These are phyloP conservation scores for Lactifluus rugatus DNA, from an alignment of 768 basidiomycete species.

Conservation along the genomic window DNA sequence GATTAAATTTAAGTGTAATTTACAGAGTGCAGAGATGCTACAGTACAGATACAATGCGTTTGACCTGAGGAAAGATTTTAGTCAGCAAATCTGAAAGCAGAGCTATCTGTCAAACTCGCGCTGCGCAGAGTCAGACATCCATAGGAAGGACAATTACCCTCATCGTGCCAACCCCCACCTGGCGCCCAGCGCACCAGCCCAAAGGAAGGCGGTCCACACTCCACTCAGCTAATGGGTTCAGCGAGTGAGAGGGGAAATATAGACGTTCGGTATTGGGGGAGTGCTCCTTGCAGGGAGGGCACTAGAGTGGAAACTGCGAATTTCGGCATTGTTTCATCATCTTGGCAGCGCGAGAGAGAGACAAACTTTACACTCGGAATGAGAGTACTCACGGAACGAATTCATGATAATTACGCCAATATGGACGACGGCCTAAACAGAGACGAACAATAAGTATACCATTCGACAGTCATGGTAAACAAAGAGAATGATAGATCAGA, in stretches of 20 bases:
- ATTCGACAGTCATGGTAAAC: not conserved
- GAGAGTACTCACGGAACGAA: not conserved
- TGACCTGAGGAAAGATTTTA: not conserved
- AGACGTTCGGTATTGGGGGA: slow-evolving; percentile 62
- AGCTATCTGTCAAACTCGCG: not conserved
- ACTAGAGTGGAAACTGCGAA: slow-evolving; percentile 85
- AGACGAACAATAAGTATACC: not conserved
- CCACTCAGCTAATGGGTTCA: slow-evolving; percentile 54
- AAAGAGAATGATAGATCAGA: slow-evolving; percentile 39
- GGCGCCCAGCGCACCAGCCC: slow-evolving; percentile 56
- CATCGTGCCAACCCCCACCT: slow-evolving; percentile 68
- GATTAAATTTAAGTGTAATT: not conserved
- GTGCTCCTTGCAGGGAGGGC: slow-evolving; percentile 53
- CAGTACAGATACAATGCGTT: not conserved
- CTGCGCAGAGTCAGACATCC: slow-evolving; percentile 65
- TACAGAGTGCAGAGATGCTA: not conserved
- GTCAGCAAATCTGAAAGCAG: not conserved
- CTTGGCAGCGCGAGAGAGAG: slow-evolving; percentile 5
- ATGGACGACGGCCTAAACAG: too few relatives aligned
- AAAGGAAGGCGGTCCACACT: slow-evolving; percentile 51
- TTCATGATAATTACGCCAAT: not conserved
- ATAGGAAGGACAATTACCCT: slow-evolving; percentile 67
- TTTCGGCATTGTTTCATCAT: slow-evolving; percentile 40
- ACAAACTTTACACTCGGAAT: not conserved
- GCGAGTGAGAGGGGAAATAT: slow-evolving; percentile 57